Percentiles rank a stretch among this genome's conserved stretches.
These are phyloP conservation scores for Chrysanthemum makinoi DNA, from an alignment of 129 eudicot genomes.

Conservation along the genomic window DNA sequence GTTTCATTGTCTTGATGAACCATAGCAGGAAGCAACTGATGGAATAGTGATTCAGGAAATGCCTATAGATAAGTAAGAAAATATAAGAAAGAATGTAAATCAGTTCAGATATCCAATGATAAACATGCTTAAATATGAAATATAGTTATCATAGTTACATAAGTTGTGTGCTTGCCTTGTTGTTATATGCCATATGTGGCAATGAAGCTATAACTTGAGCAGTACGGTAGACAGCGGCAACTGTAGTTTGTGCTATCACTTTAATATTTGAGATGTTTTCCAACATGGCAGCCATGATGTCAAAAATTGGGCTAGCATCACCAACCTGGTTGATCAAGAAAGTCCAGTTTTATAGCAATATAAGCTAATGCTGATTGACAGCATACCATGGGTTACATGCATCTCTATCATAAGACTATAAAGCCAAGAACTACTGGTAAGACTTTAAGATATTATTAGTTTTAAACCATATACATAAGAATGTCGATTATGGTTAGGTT, in stretches of 20 bases:
- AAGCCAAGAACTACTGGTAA: neutral
- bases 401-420: neutral
- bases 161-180: slow-evolving; percentile 45
- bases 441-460: neutral
- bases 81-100: neutral
- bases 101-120: neutral
- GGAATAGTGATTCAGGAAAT: slow-evolving; percentile 76
- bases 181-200: slow-evolving; percentile 59
- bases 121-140: slow-evolving; percentile 6
- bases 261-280: slow-evolving; percentile 62
- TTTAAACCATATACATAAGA: neutral
- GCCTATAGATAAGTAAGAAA: slow-evolving; percentile 33
- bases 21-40: slow-evolving; percentile 74
- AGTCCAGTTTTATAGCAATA: slow-evolving; percentile 3
- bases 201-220: slow-evolving; percentile 70
- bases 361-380: neutral
- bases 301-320: slow-evolving; percentile 79
- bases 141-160: neutral
- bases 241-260: slow-evolving; percentile 62
- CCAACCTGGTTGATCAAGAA: slow-evolving; percentile 52
- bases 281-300: slow-evolving; percentile 78
- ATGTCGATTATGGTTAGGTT: neutral
- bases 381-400: neutral
- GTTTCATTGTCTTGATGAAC: slow-evolving; percentile 61
- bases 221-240: slow-evolving; percentile 67